phyloP scores from a whole-genome alignment of 192 early-diverging fungal genomes.

The Paraglomus brasilianum region DNA sequence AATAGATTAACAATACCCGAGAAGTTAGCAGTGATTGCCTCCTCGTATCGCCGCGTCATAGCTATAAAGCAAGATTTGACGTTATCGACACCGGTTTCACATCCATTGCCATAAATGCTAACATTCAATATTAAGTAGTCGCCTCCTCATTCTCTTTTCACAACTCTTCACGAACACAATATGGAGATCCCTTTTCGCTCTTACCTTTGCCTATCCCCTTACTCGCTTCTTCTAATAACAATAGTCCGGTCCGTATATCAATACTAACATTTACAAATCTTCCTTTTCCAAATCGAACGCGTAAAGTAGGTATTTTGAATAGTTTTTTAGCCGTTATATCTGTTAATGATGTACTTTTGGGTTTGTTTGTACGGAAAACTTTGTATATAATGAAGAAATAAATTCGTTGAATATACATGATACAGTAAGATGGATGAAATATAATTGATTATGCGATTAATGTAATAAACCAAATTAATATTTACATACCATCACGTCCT shows the following conservation, averaged over 20 bases:
- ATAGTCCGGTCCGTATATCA: slow-evolving; percentile 7
- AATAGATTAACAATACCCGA: too few species aligned
- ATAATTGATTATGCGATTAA: neutral
- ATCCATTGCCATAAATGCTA: neutral
- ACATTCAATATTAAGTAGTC: too few species aligned
- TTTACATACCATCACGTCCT: neutral
- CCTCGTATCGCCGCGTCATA: too few species aligned
- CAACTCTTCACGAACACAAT: too few species aligned
- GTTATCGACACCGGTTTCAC: too few species aligned
- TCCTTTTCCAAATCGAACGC: neutral
- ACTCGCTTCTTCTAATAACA: slow-evolving; percentile 16
- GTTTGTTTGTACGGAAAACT: neutral
- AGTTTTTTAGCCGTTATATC: slow-evolving; percentile 18
- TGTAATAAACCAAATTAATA: too few species aligned
- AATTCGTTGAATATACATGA: too few species aligned
- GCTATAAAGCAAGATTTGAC: too few species aligned
- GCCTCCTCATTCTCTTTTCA: too few species aligned
- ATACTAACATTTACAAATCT: slow-evolving; percentile 13
- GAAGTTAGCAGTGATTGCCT: too few species aligned
- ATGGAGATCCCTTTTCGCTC: too few species aligned
- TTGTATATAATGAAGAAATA: neutral
- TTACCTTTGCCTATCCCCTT: neutral
- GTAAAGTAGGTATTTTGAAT: neutral
- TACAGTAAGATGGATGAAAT: neutral
- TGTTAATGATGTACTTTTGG: neutral